These are phyloP conservation scores for Pleurostoma richardsiae DNA, from an alignment of 2,329 filamentous ascomycete genomes.

Conservation along the genomic window DNA sequence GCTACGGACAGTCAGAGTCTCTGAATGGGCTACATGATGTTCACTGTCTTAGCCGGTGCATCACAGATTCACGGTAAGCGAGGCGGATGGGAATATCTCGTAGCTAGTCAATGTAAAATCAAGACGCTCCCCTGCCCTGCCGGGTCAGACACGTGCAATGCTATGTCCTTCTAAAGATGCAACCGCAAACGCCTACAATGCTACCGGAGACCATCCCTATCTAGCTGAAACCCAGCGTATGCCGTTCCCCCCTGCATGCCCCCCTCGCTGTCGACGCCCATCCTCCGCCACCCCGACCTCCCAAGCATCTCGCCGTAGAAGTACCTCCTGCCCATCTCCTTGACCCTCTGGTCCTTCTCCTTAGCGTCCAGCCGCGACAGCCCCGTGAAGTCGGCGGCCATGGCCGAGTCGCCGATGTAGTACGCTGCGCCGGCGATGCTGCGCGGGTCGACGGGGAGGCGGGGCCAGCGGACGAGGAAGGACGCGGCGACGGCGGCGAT, in stretches of 20 bases:
- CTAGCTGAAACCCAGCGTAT: too few species aligned
- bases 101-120: too few species aligned
- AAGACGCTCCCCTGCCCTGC: too few species aligned
- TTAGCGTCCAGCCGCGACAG: constrained; percentile 17
- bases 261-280: not conserved
- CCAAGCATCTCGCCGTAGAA: not conserved
- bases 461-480: constrained; percentile 26
- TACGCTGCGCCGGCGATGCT: constrained; percentile 28
- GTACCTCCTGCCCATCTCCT: not conserved
- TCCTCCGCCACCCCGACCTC: not conserved
- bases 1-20: too few species aligned
- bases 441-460: constrained; percentile 28
- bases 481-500: constrained; percentile 23
- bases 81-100: too few species aligned
- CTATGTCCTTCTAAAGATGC: too few species aligned
- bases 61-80: too few species aligned
- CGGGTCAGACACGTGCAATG: too few species aligned
- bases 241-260: not conserved
- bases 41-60: too few species aligned
- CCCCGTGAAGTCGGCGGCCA: constrained; percentile 23
- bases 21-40: too few species aligned
- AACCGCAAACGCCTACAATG: too few species aligned
- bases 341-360: constrained; percentile 19
- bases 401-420: constrained; percentile 25
- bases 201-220: too few species aligned